Percentiles rank a stretch among this genome's conserved stretches.
Evolutionary conservation across 2,329 filamentous ascomycete species (phyloP).

Genomic region (Cercospora janseana): DNA sequence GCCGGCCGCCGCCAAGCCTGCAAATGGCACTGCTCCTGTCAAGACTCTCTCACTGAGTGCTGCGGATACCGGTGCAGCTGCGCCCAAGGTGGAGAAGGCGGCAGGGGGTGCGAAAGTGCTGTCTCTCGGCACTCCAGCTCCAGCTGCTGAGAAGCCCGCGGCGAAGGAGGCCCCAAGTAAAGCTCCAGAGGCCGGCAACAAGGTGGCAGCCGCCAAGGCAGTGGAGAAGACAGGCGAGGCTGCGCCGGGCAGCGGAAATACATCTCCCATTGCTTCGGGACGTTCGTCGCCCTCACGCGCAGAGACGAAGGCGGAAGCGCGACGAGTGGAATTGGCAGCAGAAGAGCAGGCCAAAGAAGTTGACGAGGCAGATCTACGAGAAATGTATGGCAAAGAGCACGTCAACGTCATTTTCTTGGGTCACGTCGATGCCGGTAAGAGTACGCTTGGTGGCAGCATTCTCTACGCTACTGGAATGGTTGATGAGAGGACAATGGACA

Average conservation of each 20-base stretch:
- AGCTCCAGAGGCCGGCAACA: constrained; percentile 69
- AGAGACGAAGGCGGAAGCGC: constrained; percentile 56
- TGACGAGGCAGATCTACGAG: constrained; percentile 81
- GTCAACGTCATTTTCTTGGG: constrained; percentile 98
- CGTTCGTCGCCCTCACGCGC: constrained; percentile 66
- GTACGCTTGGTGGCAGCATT: constrained; percentile 89
- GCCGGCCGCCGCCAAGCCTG: constrained; percentile 45
- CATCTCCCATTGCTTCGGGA: constrained; percentile 72
- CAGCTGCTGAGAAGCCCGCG: constrained; percentile 45
- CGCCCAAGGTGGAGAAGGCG: constrained; percentile 54
- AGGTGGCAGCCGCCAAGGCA: constrained; percentile 82
- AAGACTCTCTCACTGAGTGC: constrained; percentile 61
- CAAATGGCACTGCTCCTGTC: constrained; percentile 56
- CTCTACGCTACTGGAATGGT: constrained; percentile 96
- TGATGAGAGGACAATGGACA: constrained; percentile 97
- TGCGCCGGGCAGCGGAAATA: constrained; percentile 61
- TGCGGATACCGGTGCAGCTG: constrained; percentile 47
- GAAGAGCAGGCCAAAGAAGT: constrained; percentile 77
- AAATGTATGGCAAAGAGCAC: constrained; percentile 92
- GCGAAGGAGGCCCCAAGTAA: constrained; percentile 37
- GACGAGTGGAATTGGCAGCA: constrained; percentile 77
- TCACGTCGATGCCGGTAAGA: constrained; percentile 98
- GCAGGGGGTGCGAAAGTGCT: constrained; percentile 65
- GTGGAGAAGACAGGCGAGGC: constrained; percentile 85
- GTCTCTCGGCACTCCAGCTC: constrained; percentile 55